Base-by-base conservation (phyloP, 1,139 yeast genomes). In the Magnusiomyces starmeri region DNA sequence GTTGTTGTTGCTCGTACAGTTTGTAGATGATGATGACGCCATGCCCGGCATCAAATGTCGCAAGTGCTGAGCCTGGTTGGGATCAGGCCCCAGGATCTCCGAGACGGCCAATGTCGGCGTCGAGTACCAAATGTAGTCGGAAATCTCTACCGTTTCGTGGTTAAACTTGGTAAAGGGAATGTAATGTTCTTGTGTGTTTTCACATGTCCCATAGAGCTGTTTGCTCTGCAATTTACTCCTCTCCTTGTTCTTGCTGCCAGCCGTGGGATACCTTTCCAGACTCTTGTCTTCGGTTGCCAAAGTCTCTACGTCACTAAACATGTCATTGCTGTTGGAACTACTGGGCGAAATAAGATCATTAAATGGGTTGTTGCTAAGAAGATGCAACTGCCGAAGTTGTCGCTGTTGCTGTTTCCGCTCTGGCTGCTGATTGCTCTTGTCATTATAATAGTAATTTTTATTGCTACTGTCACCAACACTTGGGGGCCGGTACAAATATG, bases 61-160 rank as follows among this genome's bases (percentile, higher is more conserved):
- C 35, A 42, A 12, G 7, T n/a, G 35, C 20, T 24, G 27, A 35
- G 22, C 35, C 26, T 37, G 42, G 20, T 37, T 25, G 14, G 29
- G 8, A 20, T 22, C 32, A 7, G 46, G 39, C 9, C 48, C 48
- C 6, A 46, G 35, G 18, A 46, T 43, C 27, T 46, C 43, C 12
- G 48, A 35, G 10, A 46, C 48, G 16, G 48, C 48, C 10, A 46
- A 34, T 9, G 48, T 46, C 24, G 48, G 43, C 6, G 43, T 24
- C n/a, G 48, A 46, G 25, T 46, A 46, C 25, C 26, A 46, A 35
- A 46, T 46, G 18, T 46, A 46, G 25, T 46, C 48, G 4, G 43
- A 46, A 26, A 39, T 35, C 9, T 22, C 41, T 4, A 20, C n/a
- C n/a, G 43, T n/a, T 7, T 18, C 43, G 21, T n/a, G 10, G 4